Conservation (phyloP, 352 stramenopile genomes). For the Pythium phragmitis region DNA sequence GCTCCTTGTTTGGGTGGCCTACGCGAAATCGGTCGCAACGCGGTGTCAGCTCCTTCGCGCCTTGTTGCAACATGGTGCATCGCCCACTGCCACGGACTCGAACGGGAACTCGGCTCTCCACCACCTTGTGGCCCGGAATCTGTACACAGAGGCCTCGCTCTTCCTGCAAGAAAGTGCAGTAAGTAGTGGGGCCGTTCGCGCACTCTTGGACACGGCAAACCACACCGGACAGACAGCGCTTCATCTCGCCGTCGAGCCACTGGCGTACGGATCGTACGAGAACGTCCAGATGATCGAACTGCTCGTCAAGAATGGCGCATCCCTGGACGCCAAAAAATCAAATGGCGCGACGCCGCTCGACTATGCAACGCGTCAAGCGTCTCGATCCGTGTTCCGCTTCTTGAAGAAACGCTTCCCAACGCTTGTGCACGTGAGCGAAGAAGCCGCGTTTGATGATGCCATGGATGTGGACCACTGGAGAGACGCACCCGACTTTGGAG, state of each 20-base stretch:
- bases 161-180: constrained; percentile 36
- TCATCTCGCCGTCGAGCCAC: constrained; percentile 59
- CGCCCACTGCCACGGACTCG: constrained; percentile 38
- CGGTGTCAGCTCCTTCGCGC: constrained; percentile 40
- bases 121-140: constrained; percentile 56
- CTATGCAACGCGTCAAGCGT: constrained; percentile 52
- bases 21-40: constrained; percentile 27
- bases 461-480: constrained; percentile 31
- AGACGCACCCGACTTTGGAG: constrained; percentile 35
- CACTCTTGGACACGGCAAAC: constrained; percentile 27
- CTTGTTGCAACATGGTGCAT: constrained; percentile 53
- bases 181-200: constrained; percentile 19
- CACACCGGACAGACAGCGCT: constrained; percentile 41
- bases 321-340: constrained; percentile 34
- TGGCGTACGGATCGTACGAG: constrained; percentile 63
- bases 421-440: constrained; percentile 25
- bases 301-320: constrained; percentile 43
- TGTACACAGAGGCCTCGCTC: constrained; percentile 40
- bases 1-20: constrained; percentile 39
- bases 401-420: constrained; percentile 39
- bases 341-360: constrained; percentile 43
- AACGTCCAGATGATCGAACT: constrained; percentile 50
- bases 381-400: constrained; percentile 56
- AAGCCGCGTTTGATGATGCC: constrained; percentile 29
- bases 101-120: constrained; percentile 54